phyloP scores from a whole-genome alignment of 768 basidiomycete species.

The Cantharellus cinnabarinus region DNA sequence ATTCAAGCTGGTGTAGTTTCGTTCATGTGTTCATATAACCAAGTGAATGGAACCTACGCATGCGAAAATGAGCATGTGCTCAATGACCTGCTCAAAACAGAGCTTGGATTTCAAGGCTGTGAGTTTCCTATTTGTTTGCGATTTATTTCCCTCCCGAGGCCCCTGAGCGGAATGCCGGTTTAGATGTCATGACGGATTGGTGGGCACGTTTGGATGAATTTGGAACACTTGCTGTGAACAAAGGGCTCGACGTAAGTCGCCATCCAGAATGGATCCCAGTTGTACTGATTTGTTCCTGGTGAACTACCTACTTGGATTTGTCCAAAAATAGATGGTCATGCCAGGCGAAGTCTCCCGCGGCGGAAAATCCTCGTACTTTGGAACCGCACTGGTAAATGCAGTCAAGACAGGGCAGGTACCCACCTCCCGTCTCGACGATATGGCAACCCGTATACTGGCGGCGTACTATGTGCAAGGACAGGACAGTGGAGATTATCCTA shows the following conservation, averaged over 20 bases:
- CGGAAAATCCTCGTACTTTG: slow-evolving; percentile 8
- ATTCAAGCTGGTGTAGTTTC: slow-evolving; percentile 8
- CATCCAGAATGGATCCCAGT: not conserved
- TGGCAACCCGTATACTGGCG: slow-evolving; percentile 52
- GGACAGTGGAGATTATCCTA: slow-evolving; percentile 40
- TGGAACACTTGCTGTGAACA: slow-evolving; percentile 11
- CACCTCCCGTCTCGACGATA: slow-evolving; percentile 22
- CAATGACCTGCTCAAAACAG: slow-evolving; percentile 13
- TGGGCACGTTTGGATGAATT: slow-evolving; percentile 22
- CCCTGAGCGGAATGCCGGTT: not conserved
- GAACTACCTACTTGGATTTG: slow-evolving; percentile 18
- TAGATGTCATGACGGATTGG: slow-evolving; percentile 27
- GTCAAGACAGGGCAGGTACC: slow-evolving; percentile 58
- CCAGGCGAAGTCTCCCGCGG: slow-evolving; percentile 18
- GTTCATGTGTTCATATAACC: slow-evolving; percentile 42
- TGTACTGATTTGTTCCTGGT: slow-evolving; percentile 20
- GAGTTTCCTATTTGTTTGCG: not conserved
- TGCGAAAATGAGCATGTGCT: slow-evolving; percentile 8
- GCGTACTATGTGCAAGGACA: slow-evolving; percentile 47
- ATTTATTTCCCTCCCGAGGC: not conserved
- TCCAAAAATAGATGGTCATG: slow-evolving; percentile 16
- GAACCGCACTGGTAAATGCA: slow-evolving; percentile 35
- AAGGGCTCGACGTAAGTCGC: slow-evolving; percentile 16
- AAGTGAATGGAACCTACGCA: slow-evolving; percentile 11
- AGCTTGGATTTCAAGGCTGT: slow-evolving; percentile 13